Evolutionary conservation across 305 asterid species (phyloP).

Genomic region (Fraxinus floribunda): DNA sequence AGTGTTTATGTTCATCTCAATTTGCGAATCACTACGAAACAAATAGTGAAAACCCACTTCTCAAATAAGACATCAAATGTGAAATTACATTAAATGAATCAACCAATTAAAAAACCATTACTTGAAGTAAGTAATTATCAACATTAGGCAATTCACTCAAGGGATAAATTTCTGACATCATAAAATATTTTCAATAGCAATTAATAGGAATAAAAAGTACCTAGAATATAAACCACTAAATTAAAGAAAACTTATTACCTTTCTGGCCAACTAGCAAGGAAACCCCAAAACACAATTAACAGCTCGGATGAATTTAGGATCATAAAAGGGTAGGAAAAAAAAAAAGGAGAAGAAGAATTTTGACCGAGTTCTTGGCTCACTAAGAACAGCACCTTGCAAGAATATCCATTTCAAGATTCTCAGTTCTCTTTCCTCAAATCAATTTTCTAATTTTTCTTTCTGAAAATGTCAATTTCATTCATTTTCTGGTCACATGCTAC

Average conservation of each 20-base stretch:
- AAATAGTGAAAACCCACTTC: neutral
- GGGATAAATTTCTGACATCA: neutral
- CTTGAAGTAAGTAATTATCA: neutral
- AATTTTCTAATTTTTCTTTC: slow-evolving; percentile 8
- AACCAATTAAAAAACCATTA: neutral
- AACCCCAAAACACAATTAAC: neutral
- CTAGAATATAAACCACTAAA: neutral
- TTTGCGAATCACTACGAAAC: neutral
- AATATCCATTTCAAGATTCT: slow-evolving; percentile 23
- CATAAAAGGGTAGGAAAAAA: neutral
- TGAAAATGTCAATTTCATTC: slow-evolving; percentile 5
- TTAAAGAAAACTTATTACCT: neutral
- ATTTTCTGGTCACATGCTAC: slow-evolving; percentile 5
- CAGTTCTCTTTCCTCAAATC: neutral
- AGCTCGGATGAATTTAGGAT: neutral
- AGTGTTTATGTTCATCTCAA: neutral
- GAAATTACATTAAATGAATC: neutral
- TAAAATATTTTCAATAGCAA: neutral
- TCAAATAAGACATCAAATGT: neutral
- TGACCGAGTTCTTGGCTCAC: slow-evolving; percentile 24
- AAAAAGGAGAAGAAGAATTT: neutral
- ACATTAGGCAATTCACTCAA: neutral
- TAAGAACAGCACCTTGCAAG: slow-evolving; percentile 23
- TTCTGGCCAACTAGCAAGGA: neutral
- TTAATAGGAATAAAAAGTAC: neutral